Conservation (phyloP, 2,329 filamentous ascomycete species). For the Zalaria sp. region DNA sequence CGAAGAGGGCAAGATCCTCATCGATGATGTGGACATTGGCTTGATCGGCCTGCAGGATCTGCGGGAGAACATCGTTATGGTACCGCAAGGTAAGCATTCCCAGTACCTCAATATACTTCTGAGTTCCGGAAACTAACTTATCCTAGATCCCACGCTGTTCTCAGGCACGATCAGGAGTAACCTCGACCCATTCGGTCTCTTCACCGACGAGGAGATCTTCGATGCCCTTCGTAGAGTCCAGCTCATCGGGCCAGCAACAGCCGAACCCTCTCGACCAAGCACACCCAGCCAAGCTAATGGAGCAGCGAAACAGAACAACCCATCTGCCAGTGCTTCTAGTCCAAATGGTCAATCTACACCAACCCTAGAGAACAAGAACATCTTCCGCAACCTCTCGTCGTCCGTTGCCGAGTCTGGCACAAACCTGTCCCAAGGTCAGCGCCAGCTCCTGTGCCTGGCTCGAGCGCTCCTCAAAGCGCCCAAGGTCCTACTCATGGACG, state of each 20-base stretch:
- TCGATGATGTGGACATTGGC: constrained; percentile 84
- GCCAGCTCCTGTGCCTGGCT: constrained; percentile 85
- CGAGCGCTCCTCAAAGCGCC: constrained; percentile 84
- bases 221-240: constrained; percentile 76
- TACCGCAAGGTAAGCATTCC: constrained; percentile 51
- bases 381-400: constrained; percentile 78
- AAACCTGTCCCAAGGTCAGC: constrained; percentile 90
- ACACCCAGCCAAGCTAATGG: constrained; percentile 14
- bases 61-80: constrained; percentile 88
- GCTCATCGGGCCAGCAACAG: constrained; percentile 52
- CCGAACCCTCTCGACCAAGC: constrained; percentile 23
- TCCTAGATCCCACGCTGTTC: constrained; percentile 72
- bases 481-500: constrained; percentile 96
- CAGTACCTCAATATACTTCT: not conserved
- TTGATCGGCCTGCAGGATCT: constrained; percentile 85
- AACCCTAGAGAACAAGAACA: constrained; percentile 71
- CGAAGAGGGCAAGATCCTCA: constrained; percentile 73
- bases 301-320: constrained; percentile 15
- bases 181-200: constrained; percentile 78
- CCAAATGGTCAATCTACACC: constrained; percentile 18
- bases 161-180: constrained; percentile 85
- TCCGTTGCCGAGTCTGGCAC: constrained; percentile 78
- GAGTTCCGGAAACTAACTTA: not conserved
- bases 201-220: constrained; percentile 85
- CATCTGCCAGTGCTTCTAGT: constrained; percentile 13